Evolutionary conservation across 345 rosid genomes (phyloP).

Genomic region (Moricandia arvensis): DNA sequence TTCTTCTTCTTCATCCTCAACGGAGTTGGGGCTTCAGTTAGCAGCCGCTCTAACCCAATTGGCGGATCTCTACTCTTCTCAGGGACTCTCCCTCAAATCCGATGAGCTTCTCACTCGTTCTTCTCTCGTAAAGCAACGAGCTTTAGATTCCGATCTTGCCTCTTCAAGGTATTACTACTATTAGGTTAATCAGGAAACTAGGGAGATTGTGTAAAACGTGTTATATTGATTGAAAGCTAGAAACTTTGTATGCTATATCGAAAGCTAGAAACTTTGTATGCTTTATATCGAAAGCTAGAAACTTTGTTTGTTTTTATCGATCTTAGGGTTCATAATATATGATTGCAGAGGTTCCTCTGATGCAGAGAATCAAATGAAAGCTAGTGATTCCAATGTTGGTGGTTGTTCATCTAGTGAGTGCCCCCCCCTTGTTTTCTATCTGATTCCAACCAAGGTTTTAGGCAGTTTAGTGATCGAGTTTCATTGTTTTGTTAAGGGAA

Average conservation of each 20-base stretch:
- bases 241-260: background rate
- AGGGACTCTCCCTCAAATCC: constrained; percentile 75
- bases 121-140: constrained; percentile 48
- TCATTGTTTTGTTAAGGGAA: constrained; percentile 33
- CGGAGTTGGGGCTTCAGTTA: constrained; percentile 48
- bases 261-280: background rate
- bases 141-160: constrained; percentile 24
- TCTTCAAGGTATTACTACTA: constrained; percentile 41
- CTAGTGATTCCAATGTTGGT: constrained; percentile 28
- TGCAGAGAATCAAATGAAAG: constrained; percentile 22
- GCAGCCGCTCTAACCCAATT: constrained; percentile 61
- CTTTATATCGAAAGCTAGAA: background rate
- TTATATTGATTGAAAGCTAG: background rate
- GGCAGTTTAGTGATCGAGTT: background rate
- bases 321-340: constrained; percentile 1
- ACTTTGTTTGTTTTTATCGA: background rate
- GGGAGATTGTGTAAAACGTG: background rate
- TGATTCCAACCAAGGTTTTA: background rate
- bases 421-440: background rate
- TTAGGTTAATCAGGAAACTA: background rate
- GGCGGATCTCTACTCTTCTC: constrained; percentile 67
- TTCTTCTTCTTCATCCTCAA: constrained; percentile 21
- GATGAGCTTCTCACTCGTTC: constrained; percentile 66
- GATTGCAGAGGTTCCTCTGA: constrained; percentile 36
- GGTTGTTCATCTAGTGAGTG: constrained; percentile 32